These are phyloP conservation scores for Kwoniella shivajii DNA, from an alignment of 1,284 basidiomycete species.

Conservation along the genomic window DNA sequence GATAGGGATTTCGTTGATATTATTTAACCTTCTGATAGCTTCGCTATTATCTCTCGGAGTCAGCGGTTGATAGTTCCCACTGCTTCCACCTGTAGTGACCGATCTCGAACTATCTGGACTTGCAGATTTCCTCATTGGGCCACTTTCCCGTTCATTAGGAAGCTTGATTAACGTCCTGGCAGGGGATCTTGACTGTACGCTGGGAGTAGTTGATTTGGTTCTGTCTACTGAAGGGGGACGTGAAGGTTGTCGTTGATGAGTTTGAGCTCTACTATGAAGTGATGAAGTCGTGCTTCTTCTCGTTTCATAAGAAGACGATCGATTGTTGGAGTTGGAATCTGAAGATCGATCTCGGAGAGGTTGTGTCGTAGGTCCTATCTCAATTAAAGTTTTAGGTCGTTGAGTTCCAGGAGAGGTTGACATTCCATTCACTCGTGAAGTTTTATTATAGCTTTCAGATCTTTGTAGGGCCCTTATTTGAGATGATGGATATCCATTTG, in stretches of 20 bases:
- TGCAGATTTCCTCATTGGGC: conserved; percentile 5
- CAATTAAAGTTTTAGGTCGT: conserved; percentile 12
- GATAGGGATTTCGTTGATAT: too few species aligned
- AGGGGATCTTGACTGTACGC: not conserved
- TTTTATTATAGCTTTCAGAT: not conserved
- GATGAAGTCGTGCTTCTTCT: not conserved
- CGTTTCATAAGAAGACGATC: not conserved
- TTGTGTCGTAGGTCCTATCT: conserved; percentile 7
- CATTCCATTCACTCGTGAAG: not conserved
- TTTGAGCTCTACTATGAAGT: too few species aligned
- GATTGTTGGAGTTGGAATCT: not conserved
- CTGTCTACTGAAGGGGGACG: too few species aligned
- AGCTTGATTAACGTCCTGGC: conserved; percentile 2
- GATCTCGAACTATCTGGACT: conserved; percentile 16
- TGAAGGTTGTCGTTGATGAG: too few species aligned
- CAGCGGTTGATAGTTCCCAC: conserved; percentile 12
- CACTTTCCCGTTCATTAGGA: not conserved
- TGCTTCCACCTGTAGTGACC: conserved; percentile 16
- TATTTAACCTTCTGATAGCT: not conserved
- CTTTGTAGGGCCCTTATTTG: not conserved
- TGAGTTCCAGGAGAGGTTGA: not conserved
- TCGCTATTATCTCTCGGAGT: conserved; percentile 10
- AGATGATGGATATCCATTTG: too few species aligned
- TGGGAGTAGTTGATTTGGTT: not conserved
- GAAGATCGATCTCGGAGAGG: conserved; percentile 3